Conservation (phyloP, 306 rosid genomes). For the Dalbergia oliveri region DNA sequence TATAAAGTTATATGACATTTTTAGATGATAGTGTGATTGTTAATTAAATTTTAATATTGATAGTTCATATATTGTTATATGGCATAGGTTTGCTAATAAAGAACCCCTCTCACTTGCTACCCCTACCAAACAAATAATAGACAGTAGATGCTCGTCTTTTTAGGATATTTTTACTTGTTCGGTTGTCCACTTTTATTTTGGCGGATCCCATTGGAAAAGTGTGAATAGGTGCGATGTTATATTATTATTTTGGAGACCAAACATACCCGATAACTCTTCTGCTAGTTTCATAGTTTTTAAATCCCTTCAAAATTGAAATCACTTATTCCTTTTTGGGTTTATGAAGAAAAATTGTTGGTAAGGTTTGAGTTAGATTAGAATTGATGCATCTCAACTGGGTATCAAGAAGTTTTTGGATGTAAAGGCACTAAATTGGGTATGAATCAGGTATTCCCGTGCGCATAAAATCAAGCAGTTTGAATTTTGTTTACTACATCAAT, state of each 20-base stretch:
- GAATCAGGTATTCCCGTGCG: slow-evolving; percentile 6
- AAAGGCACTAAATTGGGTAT: slow-evolving; percentile 3
- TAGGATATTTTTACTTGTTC: slow-evolving; percentile 8
- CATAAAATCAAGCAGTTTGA: neutral
- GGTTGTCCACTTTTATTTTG: slow-evolving; percentile 25
- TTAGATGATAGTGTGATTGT: too few species aligned
- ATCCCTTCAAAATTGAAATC: slow-evolving; percentile 32
- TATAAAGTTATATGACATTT: too few species aligned
- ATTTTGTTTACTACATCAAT: slow-evolving; percentile 12
- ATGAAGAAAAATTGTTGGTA: slow-evolving; percentile 4
- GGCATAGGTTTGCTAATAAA: too few species aligned
- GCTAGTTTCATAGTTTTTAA: neutral
- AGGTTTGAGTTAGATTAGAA: slow-evolving; percentile 4
- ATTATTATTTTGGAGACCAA: neutral
- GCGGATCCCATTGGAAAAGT: slow-evolving; percentile 38
- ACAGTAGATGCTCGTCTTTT: slow-evolving; percentile 39
- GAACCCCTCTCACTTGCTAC: too few species aligned
- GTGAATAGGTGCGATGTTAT: slow-evolving; percentile 6
- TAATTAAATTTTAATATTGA: too few species aligned
- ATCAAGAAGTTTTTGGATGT: neutral
- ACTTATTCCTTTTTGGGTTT: slow-evolving; percentile 9
- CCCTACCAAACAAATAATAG: slow-evolving; percentile 24
- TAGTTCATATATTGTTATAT: too few species aligned
- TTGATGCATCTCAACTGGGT: slow-evolving; percentile 10
- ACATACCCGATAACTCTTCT: too few species aligned